Evolutionary conservation across 768 basidiomycete genomes (phyloP).

Genomic region (Boletus eberwhitei): DNA sequence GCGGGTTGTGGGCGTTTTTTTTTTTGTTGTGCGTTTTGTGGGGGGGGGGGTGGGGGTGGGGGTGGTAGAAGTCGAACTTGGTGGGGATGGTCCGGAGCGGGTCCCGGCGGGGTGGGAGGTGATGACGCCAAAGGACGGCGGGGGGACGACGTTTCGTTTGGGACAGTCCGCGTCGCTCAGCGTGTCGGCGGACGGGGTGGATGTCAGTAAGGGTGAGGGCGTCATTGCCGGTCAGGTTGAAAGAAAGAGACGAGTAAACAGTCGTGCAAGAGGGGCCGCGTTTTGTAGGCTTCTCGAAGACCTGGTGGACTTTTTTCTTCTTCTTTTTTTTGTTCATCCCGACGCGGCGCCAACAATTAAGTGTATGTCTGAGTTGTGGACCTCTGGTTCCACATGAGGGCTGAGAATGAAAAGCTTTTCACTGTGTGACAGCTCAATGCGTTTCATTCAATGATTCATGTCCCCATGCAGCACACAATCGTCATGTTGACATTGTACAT

Average conservation of each 20-base stretch:
- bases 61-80: neutral
- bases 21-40: no score
- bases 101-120: neutral
- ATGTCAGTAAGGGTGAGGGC: constrained; percentile 6
- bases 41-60: neutral
- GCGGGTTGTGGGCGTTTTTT: no score
- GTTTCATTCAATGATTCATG: neutral
- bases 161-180: neutral
- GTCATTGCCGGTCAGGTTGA: constrained; percentile 4
- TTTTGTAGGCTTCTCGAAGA: neutral
- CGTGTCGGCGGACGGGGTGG: neutral
- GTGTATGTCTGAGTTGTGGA: neutral
- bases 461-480: neutral
- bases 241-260: no score
- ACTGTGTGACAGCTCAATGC: neutral
- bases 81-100: neutral
- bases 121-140: neutral
- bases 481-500: neutral
- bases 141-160: neutral
- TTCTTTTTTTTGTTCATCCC: constrained; percentile 1
- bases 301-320: neutral
- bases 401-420: neutral
- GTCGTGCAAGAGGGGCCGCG: neutral
- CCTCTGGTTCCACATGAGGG: neutral
- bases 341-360: neutral